Percentiles rank a stretch among this genome's conserved stretches.
These are phyloP conservation scores for Croton setiger DNA, from an alignment of 441 rosid species.

Conservation along the genomic window DNA sequence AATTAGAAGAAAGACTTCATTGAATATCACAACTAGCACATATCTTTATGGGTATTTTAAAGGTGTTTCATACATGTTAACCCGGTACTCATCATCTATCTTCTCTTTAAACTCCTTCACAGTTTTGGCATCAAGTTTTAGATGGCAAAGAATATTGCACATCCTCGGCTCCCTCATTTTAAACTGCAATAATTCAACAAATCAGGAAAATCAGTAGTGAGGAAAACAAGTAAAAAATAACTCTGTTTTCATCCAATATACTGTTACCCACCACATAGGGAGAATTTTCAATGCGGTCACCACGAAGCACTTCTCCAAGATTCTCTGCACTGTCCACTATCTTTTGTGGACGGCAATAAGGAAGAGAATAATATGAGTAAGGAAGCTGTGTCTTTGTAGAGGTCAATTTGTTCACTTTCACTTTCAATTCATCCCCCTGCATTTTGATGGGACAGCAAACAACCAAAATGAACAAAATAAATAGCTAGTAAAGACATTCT, in stretches of 20 bases:
- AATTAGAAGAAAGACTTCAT: slow-evolving; percentile 10
- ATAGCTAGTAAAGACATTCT: neutral
- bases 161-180: slow-evolving; percentile 86
- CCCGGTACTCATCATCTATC: no score
- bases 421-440: slow-evolving; percentile 80
- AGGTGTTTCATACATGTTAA: no score
- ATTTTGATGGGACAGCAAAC: slow-evolving; percentile 7
- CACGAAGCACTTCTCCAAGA: slow-evolving; percentile 97
- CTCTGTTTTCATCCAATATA: slow-evolving; percentile 2
- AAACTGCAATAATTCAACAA: slow-evolving; percentile 47
- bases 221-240: neutral
- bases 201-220: slow-evolving; percentile 5
- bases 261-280: slow-evolving; percentile 60
- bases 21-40: neutral
- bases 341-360: slow-evolving; percentile 58
- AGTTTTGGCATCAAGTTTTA: slow-evolving; percentile 50
- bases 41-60: no score
- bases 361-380: slow-evolving; percentile 72
- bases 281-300: slow-evolving; percentile 95
- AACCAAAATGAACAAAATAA: neutral
- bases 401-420: slow-evolving; percentile 92
- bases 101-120: slow-evolving; percentile 43
- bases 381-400: slow-evolving; percentile 96
- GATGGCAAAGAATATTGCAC: slow-evolving; percentile 67
- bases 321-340: slow-evolving; percentile 91